Evolutionary conservation across 768 basidiomycete species (phyloP), one percentile per base, ranked within the genome.

Genomic region (Kwoniella sp.): DNA sequence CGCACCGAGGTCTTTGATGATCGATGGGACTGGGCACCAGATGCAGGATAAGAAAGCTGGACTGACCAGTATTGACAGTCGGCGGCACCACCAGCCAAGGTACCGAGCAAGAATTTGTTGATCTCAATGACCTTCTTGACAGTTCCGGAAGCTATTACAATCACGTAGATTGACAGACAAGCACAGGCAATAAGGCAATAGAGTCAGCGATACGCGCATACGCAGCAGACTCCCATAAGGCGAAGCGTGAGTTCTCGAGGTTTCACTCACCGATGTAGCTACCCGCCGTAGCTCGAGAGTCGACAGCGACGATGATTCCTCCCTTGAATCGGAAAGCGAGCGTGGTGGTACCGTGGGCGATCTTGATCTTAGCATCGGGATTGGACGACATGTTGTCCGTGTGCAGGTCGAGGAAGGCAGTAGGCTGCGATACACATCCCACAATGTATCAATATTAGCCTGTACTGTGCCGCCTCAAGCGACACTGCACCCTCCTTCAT

Each of bases 111-210:
- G 83, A 93, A 98, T 47, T 92, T 92, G 83, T 98, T 98, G 82
- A 99, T 99, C 84, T 99, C 96, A 73, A 99, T 98, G 69, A 99
- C 94, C 85, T 97, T 99, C 85, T 95, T 98, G 68, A 99, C 92
- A 17, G 95, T 98, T 59, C 95, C 94, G 22, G 89, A 92, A 0
- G 95, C 95, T 97, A n/a, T n/a, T n/a, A n/a, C n/a, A n/a, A 76
- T 29, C 7, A 26, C 41, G 11, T 8, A 45, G 11, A 56, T 38
- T 28, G 56, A 12, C 15, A 17, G 9, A 41, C 11, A 4, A 20
- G 28, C 12, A 55, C 29, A n/a, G n/a, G n/a, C n/a, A n/a, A n/a
- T n/a, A n/a, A n/a, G n/a, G n/a, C n/a, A n/a, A n/a, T n/a, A n/a
- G n/a, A n/a, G n/a, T n/a, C n/a, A n/a, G n/a, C n/a, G n/a, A n/a